Conservation (phyloP, 2,329 filamentous ascomycete species). For the Penicillium sclerotiorum region DNA sequence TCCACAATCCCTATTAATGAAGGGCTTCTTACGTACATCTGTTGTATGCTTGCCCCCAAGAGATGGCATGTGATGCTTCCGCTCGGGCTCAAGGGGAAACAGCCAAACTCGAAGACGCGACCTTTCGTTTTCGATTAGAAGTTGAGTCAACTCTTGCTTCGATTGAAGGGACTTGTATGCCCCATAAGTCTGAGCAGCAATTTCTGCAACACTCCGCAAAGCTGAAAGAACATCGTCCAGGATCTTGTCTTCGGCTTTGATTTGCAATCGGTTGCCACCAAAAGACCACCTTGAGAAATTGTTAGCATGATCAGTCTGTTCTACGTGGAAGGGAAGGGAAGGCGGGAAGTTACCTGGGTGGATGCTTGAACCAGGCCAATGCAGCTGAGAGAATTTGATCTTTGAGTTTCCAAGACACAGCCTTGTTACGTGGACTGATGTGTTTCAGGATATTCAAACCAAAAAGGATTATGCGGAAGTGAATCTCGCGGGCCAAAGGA, state of each 20-base stretch:
- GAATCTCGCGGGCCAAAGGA: constrained; percentile 86
- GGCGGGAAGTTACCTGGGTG: constrained; percentile 59
- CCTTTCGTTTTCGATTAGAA: constrained; percentile 83
- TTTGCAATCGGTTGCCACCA: constrained; percentile 87
- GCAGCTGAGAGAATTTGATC: constrained; percentile 85
- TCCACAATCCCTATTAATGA: not conserved
- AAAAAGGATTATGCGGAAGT: constrained; percentile 84
- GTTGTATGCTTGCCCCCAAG: constrained; percentile 44
- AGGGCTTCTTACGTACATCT: constrained; percentile 35
- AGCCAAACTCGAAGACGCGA: constrained; percentile 86
- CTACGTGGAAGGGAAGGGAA: not conserved
- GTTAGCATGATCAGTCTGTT: constrained; percentile 21
- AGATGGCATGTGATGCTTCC: constrained; percentile 54
- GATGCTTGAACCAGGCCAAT: constrained; percentile 81
- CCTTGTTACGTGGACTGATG: constrained; percentile 65
- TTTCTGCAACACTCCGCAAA: constrained; percentile 65
- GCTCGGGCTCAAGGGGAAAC: constrained; percentile 71
- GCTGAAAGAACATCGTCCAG: constrained; percentile 72
- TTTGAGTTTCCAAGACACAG: constrained; percentile 79
- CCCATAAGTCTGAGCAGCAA: constrained; percentile 55
- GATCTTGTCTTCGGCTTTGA: constrained; percentile 87
- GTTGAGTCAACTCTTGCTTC: constrained; percentile 80
- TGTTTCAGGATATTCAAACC: constrained; percentile 75
- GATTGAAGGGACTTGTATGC: constrained; percentile 67
- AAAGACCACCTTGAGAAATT: constrained; percentile 74